Base-by-base conservation (phyloP, 305 asterid species). In the Stenogyne calaminthoides region DNA sequence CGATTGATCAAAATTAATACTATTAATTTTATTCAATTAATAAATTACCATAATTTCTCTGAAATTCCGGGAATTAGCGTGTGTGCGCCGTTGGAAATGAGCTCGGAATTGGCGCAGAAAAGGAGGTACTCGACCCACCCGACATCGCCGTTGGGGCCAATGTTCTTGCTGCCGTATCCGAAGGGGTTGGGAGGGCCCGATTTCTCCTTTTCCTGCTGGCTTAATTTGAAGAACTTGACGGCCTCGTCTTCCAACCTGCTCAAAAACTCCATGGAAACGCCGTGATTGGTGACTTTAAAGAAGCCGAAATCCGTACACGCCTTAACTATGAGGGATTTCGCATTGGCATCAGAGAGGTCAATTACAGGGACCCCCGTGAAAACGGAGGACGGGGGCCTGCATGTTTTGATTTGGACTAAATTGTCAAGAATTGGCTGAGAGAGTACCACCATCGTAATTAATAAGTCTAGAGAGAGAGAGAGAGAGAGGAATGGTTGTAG, bases 61-160 rank as follows among this genome's bases (percentile, higher is more conserved):
- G 86, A 62, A 60, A 82, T 74, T 19, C 73, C 87, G 0, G 87
- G 83, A 10, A 83, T 64, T 16, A 18, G 7, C 3, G 29, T 25
- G 29, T 2, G 25, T 22, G 25, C 25, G 1, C 5, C 5, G 34
- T 29, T 29, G 34, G 84, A 68, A 15, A 32, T 16, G 58, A 76
- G 64, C 7, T 77, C 62, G 9, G 86, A 67, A 69, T 80, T 82
- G 69, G 89, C 75, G 61, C 71, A 63, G 64, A 87, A 80, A 58
- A 91, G 88, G 20, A 91, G 88, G 76, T 87, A 91, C 68, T 91
- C 97, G 5, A 88, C 67, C 95, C 91, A 88, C 0, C 97, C 96
- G 34, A 84, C 78, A 56, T 91, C 97, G 22, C 97, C 94, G 52
- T 86, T 87, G 3, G 55, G 71, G 22, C 97, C 97, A 64, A 91